Evolutionary conservation across 2,329 filamentous ascomycete species (phyloP).

Genomic region (Ophiocordyceps australis): DNA sequence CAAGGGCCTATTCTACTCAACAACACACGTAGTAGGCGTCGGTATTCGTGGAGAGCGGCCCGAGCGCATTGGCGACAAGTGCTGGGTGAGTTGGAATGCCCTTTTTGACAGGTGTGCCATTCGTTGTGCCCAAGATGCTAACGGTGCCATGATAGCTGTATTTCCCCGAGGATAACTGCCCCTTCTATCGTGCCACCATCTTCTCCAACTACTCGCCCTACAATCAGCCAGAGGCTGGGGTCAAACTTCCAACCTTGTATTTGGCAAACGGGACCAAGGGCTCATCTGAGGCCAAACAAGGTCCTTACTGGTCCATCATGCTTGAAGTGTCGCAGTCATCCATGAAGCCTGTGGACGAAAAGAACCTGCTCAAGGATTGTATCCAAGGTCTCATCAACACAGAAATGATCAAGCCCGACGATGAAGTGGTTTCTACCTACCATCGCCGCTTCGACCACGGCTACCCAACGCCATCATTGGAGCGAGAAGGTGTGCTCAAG

Average conservation of each 20-base stretch:
- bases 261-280: slow-evolving; percentile 72
- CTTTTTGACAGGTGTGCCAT: not conserved
- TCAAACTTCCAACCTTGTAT: slow-evolving; percentile 74
- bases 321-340: slow-evolving; percentile 90
- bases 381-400: slow-evolving; percentile 98
- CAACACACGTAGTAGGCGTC: slow-evolving; percentile 92
- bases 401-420: slow-evolving; percentile 76
- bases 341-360: slow-evolving; percentile 83
- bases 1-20: slow-evolving; percentile 92
- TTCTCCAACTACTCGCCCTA: slow-evolving; percentile 99
- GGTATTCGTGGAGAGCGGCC: slow-evolving; percentile 83
- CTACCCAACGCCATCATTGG: slow-evolving; percentile 86
- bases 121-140: not conserved
- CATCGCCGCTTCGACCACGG: slow-evolving; percentile 96
- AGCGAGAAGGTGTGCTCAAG: slow-evolving; percentile 88
- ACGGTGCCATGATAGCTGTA: slow-evolving; percentile 45
- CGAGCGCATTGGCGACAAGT: slow-evolving; percentile 96
- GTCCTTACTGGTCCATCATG: slow-evolving; percentile 99
- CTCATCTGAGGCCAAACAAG: slow-evolving; percentile 56
- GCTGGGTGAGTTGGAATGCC: slow-evolving; percentile 64
- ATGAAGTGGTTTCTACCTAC: slow-evolving; percentile 97
- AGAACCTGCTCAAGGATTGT: slow-evolving; percentile 71
- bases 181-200: slow-evolving; percentile 98
- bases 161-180: slow-evolving; percentile 97
- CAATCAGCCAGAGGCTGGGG: slow-evolving; percentile 76